phyloP scores from a whole-genome alignment of 2,329 filamentous ascomycete species.

The Cladosporium sp. region DNA sequence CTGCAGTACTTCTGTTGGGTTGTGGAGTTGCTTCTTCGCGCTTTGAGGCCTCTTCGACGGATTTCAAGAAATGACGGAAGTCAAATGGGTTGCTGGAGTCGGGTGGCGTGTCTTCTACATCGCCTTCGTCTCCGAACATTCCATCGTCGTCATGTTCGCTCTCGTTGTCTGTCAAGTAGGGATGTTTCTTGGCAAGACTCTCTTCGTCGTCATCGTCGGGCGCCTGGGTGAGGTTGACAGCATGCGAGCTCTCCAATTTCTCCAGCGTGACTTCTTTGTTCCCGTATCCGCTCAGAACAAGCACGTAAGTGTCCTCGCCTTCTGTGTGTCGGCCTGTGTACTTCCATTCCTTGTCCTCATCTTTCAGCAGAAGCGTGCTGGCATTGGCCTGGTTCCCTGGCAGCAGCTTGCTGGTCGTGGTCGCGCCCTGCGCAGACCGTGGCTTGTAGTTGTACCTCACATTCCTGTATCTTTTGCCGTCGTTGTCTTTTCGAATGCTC shows the following conservation, averaged over 20 bases:
- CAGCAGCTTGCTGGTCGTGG: conserved; percentile 16
- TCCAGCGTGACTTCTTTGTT: conserved; percentile 56
- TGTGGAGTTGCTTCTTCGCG: conserved; percentile 29
- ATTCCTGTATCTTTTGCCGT: conserved; percentile 24
- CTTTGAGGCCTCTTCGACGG: conserved; percentile 22
- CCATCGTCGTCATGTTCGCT: conserved; percentile 30
- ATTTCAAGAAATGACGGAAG: conserved; percentile 48
- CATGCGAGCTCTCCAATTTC: conserved; percentile 75
- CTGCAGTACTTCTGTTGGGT: conserved; percentile 21
- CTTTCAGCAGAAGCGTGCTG: conserved; percentile 26
- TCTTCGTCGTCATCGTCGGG: conserved; percentile 65
- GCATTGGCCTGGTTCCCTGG: conserved; percentile 11
- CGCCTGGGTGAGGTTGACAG: conserved; percentile 78
- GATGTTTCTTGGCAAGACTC: conserved; percentile 65
- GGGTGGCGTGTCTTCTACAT: conserved; percentile 38
- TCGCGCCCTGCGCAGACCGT: conserved; percentile 29
- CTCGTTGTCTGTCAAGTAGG: conserved; percentile 47
- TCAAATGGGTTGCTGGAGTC: conserved; percentile 51
- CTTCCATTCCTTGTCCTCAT: conserved; percentile 36
- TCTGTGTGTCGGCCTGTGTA: conserved; percentile 46
- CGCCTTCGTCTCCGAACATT: conserved; percentile 35
- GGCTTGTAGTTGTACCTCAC: conserved; percentile 49
- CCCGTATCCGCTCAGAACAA: conserved; percentile 29
- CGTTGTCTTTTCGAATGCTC: conserved; percentile 28
- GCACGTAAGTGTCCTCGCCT: conserved; percentile 69